Evolutionary conservation across 2,329 filamentous ascomycete genomes (phyloP).

Genomic region (Paracamarosporium sp.): DNA sequence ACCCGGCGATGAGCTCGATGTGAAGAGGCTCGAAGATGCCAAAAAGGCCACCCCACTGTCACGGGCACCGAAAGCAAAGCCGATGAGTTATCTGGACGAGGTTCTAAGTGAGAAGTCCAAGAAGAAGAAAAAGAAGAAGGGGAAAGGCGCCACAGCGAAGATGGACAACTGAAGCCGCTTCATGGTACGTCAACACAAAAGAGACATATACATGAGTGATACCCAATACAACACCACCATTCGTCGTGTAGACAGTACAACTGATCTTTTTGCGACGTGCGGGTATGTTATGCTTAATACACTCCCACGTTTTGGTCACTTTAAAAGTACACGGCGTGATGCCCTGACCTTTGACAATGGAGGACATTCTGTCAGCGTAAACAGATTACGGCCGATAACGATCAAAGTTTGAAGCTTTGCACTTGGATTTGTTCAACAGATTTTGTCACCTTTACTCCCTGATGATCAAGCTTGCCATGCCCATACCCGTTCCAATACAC

Average conservation of each 20-base stretch:
- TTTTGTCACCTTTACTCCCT: constrained; percentile 45
- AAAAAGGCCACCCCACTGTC: background rate
- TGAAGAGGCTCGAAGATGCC: background rate
- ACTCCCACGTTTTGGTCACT: too few species aligned
- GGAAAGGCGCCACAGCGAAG: constrained; percentile 10
- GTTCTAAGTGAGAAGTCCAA: constrained; percentile 56
- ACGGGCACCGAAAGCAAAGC: constrained; percentile 36
- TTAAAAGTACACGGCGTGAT: too few species aligned
- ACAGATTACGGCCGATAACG: background rate
- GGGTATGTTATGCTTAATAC: too few species aligned
- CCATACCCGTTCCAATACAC: constrained; percentile 69
- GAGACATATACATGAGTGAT: background rate
- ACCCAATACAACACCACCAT: background rate
- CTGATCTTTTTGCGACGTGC: background rate
- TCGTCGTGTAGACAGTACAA: background rate
- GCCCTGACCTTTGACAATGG: too few species aligned
- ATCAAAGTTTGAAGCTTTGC: too few species aligned
- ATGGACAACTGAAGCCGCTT: background rate
- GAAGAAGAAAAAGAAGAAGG: constrained; percentile 54
- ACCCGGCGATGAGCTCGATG: background rate
- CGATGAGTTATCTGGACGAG: constrained; percentile 62
- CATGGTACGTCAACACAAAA: background rate
- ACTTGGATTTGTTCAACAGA: background rate
- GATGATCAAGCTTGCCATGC: constrained; percentile 60
- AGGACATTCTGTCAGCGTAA: too few species aligned